Percentiles rank a stretch among this genome's conserved stretches.
phyloP scores from a whole-genome alignment of 176 grass and related monocot species.

The Zea mays region Zm-B73-REFERENCE-NAM-5.0 NC_050104.1:30508001-30508500 shows the following conservation, averaged over 20 bases:
- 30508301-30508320: conserved; percentile 47
- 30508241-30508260: conserved; percentile 89
- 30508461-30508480: conserved; percentile 94
- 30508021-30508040: conserved; percentile 95
- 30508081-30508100: conserved; percentile 90
- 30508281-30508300: conserved; percentile 98
- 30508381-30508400: too few relatives aligned
- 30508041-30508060: conserved; percentile 92
- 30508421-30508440: background rate
- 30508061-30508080: conserved; percentile 93
- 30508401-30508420: background rate
- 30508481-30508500: conserved; percentile 97
- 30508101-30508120: conserved; percentile 88
- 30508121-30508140: conserved; percentile 70
- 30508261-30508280: conserved; percentile 87
- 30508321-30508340: too few relatives aligned
- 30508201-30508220: conserved; percentile 68
- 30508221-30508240: conserved; percentile 82
- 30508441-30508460: conserved; percentile 49
- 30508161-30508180: background rate
- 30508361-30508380: too few relatives aligned
- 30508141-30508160: background rate
- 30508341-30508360: too few relatives aligned
- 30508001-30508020: conserved; percentile 93
- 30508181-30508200: background rate